A percentile compares a stretch with the other conserved stretches of the same genome.
phyloP scores from a whole-genome alignment of 345 rosid species.

The Camelina hispida region DNA sequence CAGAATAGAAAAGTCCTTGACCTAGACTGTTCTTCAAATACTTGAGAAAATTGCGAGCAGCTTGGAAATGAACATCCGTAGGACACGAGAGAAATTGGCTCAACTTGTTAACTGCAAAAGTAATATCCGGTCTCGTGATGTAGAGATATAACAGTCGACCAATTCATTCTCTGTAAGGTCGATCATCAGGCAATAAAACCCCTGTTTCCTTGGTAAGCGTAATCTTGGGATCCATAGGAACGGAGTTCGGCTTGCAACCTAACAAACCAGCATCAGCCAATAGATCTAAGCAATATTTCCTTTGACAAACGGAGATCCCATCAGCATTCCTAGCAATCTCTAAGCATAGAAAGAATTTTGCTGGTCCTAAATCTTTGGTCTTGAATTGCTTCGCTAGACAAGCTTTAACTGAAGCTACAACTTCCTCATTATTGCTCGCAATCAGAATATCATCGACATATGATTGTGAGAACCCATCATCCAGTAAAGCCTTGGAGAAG shows the following conservation, averaged over 20 bases:
- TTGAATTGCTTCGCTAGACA: neutral
- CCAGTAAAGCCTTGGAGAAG: neutral
- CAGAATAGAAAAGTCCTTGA: neutral
- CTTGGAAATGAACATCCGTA: neutral
- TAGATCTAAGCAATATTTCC: neutral
- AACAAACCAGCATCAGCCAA: neutral
- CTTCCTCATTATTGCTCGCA: neutral
- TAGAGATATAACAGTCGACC: neutral
- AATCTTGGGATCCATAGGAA: neutral
- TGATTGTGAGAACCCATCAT: neutral
- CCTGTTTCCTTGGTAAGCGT: neutral
- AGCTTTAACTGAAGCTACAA: accelerated
- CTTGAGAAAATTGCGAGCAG: neutral
- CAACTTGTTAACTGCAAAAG: neutral
- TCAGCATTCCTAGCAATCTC: neutral
- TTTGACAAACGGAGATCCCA: neutral
- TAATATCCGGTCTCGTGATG: neutral
- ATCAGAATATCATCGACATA: neutral
- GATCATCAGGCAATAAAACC: neutral
- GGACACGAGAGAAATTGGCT: neutral
- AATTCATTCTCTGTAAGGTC: neutral
- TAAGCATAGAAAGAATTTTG: neutral
- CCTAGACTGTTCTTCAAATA: neutral
- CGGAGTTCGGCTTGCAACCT: neutral
- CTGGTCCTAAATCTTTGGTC: neutral